Evolutionary conservation across 176 grass and related monocot genomes (phyloP).

Genomic region (Carex scoparia): DNA sequence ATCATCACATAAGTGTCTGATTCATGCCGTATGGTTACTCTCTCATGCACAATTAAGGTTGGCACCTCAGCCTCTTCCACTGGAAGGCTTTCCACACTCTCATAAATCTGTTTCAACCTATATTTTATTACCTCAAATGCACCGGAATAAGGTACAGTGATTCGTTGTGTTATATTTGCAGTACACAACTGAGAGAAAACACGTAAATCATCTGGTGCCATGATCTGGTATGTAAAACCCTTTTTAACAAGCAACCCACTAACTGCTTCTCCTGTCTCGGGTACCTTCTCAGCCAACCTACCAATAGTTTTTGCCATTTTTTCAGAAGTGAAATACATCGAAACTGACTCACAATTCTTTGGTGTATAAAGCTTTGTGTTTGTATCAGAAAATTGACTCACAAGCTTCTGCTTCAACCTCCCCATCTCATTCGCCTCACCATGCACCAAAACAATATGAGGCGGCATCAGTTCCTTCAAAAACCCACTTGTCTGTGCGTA

Average conservation of each 20-base stretch:
- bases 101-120: conserved; percentile 88
- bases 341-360: conserved; percentile 86
- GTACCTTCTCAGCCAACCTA: conserved; percentile 67
- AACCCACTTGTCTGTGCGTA: conserved; percentile 85
- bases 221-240: conserved; percentile 90
- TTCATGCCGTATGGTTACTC: conserved; percentile 58
- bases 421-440: conserved; percentile 96
- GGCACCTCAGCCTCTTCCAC: conserved; percentile 60
- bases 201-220: conserved; percentile 89
- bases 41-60: conserved; percentile 54
- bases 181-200: conserved; percentile 82
- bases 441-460: conserved; percentile 94
- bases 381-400: conserved; percentile 60
- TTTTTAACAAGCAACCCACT: conserved; percentile 88
- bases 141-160: conserved; percentile 73
- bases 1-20: conserved; percentile 74
- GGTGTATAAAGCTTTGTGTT: conserved; percentile 72
- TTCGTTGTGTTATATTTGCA: conserved; percentile 72
- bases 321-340: conserved; percentile 85
- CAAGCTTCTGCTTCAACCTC: conserved; percentile 87
- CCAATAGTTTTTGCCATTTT: conserved; percentile 96
- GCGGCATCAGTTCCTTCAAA: conserved; percentile 68
- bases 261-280: conserved; percentile 49
- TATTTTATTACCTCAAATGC: conserved; percentile 78
- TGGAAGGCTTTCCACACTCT: conserved; percentile 57